Evolutionary conservation across 768 basidiomycete genomes (phyloP), one percentile per base, ranked within the genome.

Genomic region (Naganishia antarctica): DNA sequence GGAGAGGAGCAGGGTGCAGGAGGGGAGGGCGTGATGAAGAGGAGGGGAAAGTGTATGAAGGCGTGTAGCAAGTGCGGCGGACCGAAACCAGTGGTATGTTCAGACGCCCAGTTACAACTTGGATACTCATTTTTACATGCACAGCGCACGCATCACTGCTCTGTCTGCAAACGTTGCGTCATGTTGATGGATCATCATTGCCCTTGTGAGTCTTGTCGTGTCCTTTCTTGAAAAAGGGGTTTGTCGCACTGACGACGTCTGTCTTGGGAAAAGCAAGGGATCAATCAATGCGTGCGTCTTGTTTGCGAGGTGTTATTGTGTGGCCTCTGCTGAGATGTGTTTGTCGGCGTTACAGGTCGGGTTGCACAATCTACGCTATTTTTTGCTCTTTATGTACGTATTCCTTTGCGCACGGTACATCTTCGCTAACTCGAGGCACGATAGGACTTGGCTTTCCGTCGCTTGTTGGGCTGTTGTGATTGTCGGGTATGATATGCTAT

Each of bases 351-450:
- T 49, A 44, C 61, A 79, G 78, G 78, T 99, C 46, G 94, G 94
- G 12, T 76, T 98, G 7, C 82, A 94, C 74, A 99, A 98, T 70
- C 93, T 97, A 74, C 86, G 94, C 0, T 91, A 97, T 78, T 99
- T 99, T 71, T 83, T 94, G 41, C 80, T 98, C 49, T 99, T 98
- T 82, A 87, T 98, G 90, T 90, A 67, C 61, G 86, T 78, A n/a
- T 7, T 43, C 18, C 50, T 18, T 9, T 11, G 29, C 47, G 8
- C 8, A 21, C 16, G 23, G n/a, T n/a, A n/a, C 43, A n/a, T 34
- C 16, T 15, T n/a, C 57, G 61, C 50, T 48, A 40, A 59, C 47
- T 44, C 12, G 8, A 53, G 44, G 4, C 43, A 23, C 25, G 25
- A 25, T 65, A 93, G 91, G 84, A 81, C 82, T 29, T 96, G 94